Percentiles rank a stretch among this genome's conserved stretches.
phyloP scores from a whole-genome alignment of 805 yeast species.

The Nakazawaea siamensis region DNA sequence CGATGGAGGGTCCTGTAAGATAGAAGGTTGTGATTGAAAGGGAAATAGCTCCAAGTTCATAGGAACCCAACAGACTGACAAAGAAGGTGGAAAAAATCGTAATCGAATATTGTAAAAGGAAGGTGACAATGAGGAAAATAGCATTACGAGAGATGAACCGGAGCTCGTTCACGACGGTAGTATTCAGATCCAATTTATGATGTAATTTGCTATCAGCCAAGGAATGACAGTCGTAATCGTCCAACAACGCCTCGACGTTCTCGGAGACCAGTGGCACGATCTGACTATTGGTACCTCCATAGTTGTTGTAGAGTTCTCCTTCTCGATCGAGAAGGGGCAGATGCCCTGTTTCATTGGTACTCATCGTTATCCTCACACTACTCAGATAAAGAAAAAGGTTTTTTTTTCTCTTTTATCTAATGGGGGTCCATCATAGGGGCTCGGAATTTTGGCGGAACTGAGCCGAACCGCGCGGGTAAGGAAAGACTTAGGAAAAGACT shows the following conservation, averaged over 20 bases:
- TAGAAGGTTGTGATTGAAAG: constrained; percentile 79
- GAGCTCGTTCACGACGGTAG: constrained; percentile 12
- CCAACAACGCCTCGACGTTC: constrained; percentile 5
- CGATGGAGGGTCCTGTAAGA: constrained; percentile 65
- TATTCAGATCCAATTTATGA: neutral
- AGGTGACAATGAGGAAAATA: constrained; percentile 54
- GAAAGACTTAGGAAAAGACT: no score
- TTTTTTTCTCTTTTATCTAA: no score
- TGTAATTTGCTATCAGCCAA: no score
- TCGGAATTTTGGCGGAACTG: no score
- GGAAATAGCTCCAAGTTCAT: constrained; percentile 76
- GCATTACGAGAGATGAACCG: constrained; percentile 13
- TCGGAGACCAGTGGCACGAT: constrained; percentile 17
- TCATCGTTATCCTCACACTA: no score
- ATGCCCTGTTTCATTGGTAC: neutral
- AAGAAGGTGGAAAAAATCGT: constrained; percentile 60
- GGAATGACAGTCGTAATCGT: constrained; percentile 1
- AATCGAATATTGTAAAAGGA: constrained; percentile 60
- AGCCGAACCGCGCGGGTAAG: no score
- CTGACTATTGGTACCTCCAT: constrained; percentile 16
- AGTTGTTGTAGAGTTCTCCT: constrained; percentile 3
- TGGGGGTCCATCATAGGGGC: no score
- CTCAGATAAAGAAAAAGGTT: no score
- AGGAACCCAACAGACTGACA: constrained; percentile 78
- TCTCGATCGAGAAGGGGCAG: constrained; percentile 1